These are phyloP conservation scores for Suhomyces anneliseae DNA, from an alignment of 1,139 yeast species.

Conservation along the genomic window DNA sequence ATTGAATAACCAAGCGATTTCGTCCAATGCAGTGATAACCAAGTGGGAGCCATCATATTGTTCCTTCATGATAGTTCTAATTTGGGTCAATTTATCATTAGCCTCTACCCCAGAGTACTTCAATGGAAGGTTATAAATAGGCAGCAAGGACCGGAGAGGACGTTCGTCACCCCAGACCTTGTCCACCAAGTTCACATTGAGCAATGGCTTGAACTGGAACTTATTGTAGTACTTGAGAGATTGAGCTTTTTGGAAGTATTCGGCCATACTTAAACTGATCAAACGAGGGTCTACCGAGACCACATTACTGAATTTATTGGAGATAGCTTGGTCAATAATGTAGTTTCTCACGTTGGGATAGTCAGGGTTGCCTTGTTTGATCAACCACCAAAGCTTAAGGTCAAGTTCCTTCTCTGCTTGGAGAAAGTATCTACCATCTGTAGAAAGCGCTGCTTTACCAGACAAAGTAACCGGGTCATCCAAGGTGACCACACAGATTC, in stretches of 20 bases:
- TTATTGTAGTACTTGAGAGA: constrained; percentile 18
- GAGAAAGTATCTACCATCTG: constrained; percentile 58
- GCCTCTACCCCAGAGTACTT: constrained; percentile 48
- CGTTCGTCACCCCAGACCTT: constrained; percentile 41
- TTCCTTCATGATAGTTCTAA: constrained; percentile 26
- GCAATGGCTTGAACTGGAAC: constrained; percentile 34
- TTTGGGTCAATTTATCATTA: constrained; percentile 29
- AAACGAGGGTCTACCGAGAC: constrained; percentile 44
- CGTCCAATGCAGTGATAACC: constrained; percentile 49
- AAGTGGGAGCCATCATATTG: constrained; percentile 25
- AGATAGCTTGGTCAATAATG: constrained; percentile 35
- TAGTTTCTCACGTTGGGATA: constrained; percentile 41
- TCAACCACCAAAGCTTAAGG: constrained; percentile 32
- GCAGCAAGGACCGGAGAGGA: constrained; percentile 40
- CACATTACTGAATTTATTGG: constrained; percentile 35
- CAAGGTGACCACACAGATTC: constrained; percentile 51
- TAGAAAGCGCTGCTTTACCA: constrained; percentile 51
- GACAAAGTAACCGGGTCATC: constrained; percentile 28
- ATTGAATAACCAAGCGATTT: constrained; percentile 57
- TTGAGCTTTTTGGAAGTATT: constrained; percentile 30
- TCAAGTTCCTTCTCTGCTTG: constrained; percentile 48
- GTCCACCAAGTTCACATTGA: constrained; percentile 37
- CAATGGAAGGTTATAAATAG: constrained; percentile 39
- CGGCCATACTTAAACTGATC: constrained; percentile 35
- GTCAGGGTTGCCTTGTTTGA: constrained; percentile 40